phyloP scores from a whole-genome alignment of 345 rosid species.

The Citrus australasica region DNA sequence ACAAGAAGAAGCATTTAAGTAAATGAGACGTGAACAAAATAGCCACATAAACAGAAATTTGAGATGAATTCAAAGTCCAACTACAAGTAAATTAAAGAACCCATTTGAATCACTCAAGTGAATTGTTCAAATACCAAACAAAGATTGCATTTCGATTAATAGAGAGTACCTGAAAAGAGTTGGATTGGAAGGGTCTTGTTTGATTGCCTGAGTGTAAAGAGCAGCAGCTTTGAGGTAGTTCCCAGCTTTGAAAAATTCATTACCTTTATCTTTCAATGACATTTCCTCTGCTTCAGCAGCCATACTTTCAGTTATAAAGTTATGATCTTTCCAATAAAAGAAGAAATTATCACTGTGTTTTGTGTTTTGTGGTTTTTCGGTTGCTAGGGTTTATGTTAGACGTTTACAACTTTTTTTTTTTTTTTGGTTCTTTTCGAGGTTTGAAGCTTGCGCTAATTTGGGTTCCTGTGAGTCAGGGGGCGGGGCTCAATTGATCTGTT shows the following conservation, averaged over 20 bases:
- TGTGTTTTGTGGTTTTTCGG: background rate
- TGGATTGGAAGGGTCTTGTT: conserved; percentile 86
- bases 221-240: conserved; percentile 98
- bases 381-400: conserved; percentile 15
- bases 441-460: background rate
- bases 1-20: background rate
- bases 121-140: conserved; percentile 1
- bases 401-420: background rate
- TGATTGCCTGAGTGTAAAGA: conserved; percentile 94
- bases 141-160: conserved; percentile 15
- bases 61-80: background rate
- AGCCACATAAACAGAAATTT: background rate
- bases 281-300: conserved; percentile 46
- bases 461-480: background rate
- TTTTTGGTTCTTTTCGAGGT: background rate
- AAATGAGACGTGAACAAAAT: background rate
- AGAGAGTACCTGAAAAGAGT: conserved; percentile 73
- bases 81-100: background rate
- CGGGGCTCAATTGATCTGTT: background rate
- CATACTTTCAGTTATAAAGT: conserved; percentile 16
- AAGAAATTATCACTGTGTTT: background rate
- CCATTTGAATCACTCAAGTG: background rate
- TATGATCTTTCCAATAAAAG: background rate
- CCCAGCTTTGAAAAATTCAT: conserved; percentile 92
- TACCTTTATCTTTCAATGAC: conserved; percentile 86